A percentile compares a stretch with the other conserved stretches of the same genome.
Conservation (phyloP, 2,329 filamentous ascomycete species). For the Microascus cirrosus region DNA sequence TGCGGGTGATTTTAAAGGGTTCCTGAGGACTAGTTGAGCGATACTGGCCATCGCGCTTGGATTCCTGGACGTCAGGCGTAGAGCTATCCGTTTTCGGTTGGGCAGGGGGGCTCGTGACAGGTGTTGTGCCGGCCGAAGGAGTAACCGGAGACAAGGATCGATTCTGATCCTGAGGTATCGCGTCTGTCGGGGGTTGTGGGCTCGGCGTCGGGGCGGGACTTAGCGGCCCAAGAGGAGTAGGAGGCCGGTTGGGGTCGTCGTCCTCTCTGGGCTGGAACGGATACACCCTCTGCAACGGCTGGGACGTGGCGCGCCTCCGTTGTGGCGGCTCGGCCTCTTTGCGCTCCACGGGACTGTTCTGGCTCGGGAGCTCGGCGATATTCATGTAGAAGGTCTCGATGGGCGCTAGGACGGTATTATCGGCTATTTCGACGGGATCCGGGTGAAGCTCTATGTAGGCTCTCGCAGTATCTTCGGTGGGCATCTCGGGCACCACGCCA, state of each 20-base stretch:
- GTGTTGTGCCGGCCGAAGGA: background rate
- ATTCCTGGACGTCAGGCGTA: background rate
- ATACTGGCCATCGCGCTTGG: background rate
- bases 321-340: slow-evolving; percentile 10
- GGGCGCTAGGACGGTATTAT: slow-evolving; percentile 22
- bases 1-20: slow-evolving; percentile 2
- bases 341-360: slow-evolving; percentile 14
- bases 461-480: slow-evolving; percentile 27
- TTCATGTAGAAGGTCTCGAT: slow-evolving; percentile 14
- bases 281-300: slow-evolving; percentile 6
- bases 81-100: background rate
- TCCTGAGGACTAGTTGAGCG: background rate
- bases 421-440: slow-evolving; percentile 31
- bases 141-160: background rate
- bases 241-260: slow-evolving; percentile 3
- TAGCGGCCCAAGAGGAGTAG: slow-evolving; percentile 1
- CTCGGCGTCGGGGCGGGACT: background rate
- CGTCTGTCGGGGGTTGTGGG: background rate
- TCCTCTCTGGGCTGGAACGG: slow-evolving; percentile 7
- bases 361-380: slow-evolving; percentile 26
- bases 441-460: slow-evolving; percentile 31
- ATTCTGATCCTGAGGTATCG: background rate
- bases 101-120: background rate
- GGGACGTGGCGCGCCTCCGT: slow-evolving; percentile 6
- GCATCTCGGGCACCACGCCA: slow-evolving; percentile 34